Conservation (phyloP, 805 yeast species). For the Barnettozyma populi region DNA sequence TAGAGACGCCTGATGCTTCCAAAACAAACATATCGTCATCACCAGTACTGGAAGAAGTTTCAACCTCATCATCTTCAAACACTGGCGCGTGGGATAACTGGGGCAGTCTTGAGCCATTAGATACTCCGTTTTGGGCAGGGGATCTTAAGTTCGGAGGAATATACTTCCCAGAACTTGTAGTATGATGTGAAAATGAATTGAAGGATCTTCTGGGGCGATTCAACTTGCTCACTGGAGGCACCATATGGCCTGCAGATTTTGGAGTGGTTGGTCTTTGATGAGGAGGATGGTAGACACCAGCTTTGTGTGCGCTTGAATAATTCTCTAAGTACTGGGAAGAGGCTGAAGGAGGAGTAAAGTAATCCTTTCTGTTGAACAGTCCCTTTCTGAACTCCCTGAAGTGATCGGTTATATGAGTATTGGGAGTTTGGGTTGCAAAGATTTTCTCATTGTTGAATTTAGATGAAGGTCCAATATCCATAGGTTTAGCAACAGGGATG, state of each 20-base stretch:
- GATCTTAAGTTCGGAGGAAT: conserved; percentile 69
- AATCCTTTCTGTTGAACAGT: conserved; percentile 59
- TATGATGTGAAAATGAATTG: conserved; percentile 20
- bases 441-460: conserved; percentile 37
- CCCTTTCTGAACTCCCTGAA: conserved; percentile 32
- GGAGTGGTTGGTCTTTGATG: conserved; percentile 25
- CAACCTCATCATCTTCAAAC: conserved; percentile 20
- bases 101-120: conserved; percentile 7
- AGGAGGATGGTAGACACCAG: conserved; percentile 23
- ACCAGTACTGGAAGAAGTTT: background rate
- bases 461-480: conserved; percentile 13
- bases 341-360: conserved; percentile 73
- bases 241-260: conserved; percentile 14
- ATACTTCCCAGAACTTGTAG: conserved; percentile 47
- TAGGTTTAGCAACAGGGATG: conserved; percentile 16
- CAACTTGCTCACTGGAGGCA: conserved; percentile 6
- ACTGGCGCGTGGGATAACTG: conserved; percentile 10
- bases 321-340: conserved; percentile 68
- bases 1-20: conserved; percentile 28
- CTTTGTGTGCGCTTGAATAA: conserved; percentile 33
- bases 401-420: conserved; percentile 35
- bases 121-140: conserved; percentile 27
- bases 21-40: conserved; percentile 36
- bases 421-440: conserved; percentile 60
- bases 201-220: conserved; percentile 20